A percentile compares a stretch with the other conserved stretches of the same genome.
Conservation (phyloP, 768 basidiomycete species). For the Lactarius quietus region DNA sequence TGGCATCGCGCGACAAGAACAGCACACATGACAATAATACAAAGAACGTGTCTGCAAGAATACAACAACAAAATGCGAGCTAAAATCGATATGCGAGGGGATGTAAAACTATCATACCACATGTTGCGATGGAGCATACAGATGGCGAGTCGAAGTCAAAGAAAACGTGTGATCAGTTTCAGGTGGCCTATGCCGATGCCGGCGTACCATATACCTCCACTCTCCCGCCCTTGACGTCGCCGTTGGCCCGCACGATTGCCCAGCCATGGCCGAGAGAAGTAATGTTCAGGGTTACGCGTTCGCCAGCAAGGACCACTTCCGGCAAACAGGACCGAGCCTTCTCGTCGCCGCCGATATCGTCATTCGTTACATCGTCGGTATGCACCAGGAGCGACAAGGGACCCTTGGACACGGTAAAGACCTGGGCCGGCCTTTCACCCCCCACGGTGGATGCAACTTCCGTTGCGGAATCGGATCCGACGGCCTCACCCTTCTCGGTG, state of each 20-base stretch:
- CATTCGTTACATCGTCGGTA: background rate
- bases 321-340: conserved; percentile 3
- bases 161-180: conserved; percentile 1
- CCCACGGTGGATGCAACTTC: conserved; percentile 15
- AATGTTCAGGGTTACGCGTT: conserved; percentile 15
- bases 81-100: conserved; percentile 2
- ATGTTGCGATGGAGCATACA: background rate
- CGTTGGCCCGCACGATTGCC: conserved; percentile 15
- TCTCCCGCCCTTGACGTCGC: conserved; percentile 18
- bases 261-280: conserved; percentile 16
- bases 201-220: conserved; percentile 14
- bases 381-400: conserved; percentile 21
- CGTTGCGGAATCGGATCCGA: conserved; percentile 18
- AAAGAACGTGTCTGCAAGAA: background rate
- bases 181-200: background rate
- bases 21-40: background rate
- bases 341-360: conserved; percentile 2
- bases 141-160: background rate
- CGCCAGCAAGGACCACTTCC: conserved; percentile 19
- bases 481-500: conserved; percentile 5
- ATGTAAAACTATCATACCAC: background rate
- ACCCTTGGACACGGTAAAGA: conserved; percentile 20
- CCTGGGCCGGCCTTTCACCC: conserved; percentile 1
- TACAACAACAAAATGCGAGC: conserved; percentile 9
- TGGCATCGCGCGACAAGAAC: background rate